Evolutionary conservation across 257 asterid species (phyloP).

Genomic region (Ligustrum vulgare): DNA sequence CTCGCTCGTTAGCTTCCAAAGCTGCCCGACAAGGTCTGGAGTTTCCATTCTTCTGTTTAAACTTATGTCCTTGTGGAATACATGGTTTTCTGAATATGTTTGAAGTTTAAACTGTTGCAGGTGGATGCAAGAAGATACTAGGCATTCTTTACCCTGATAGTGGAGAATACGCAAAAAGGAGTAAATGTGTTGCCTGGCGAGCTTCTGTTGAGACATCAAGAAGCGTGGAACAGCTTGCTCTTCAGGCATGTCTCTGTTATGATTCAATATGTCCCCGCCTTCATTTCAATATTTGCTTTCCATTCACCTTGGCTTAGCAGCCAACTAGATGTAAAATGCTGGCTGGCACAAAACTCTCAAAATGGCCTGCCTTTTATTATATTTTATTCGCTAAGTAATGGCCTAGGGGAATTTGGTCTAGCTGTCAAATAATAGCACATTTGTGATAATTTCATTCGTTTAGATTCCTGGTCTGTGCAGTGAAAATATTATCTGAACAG

Average conservation of each 20-base stretch:
- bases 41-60: slow-evolving; percentile 21
- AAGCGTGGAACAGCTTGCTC: slow-evolving; percentile 85
- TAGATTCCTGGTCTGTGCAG: slow-evolving; percentile 7
- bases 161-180: slow-evolving; percentile 81
- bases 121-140: slow-evolving; percentile 84
- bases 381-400: slow-evolving; percentile 11
- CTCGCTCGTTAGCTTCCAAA: slow-evolving; percentile 72
- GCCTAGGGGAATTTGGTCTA: background rate
- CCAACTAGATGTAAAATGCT: slow-evolving; percentile 4
- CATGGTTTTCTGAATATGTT: slow-evolving; percentile 27
- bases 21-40: slow-evolving; percentile 92
- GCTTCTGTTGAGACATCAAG: slow-evolving; percentile 87
- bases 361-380: background rate
- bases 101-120: slow-evolving; percentile 43
- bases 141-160: slow-evolving; percentile 76
- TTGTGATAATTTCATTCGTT: slow-evolving; percentile 1
- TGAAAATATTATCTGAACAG: slow-evolving; percentile 18
- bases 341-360: slow-evolving; percentile 15
- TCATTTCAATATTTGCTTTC: background rate
- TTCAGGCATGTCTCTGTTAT: slow-evolving; percentile 58
- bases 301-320: slow-evolving; percentile 4
- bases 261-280: slow-evolving; percentile 12
- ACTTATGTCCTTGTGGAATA: slow-evolving; percentile 19
- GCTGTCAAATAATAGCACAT: slow-evolving; percentile 4
- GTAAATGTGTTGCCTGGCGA: slow-evolving; percentile 77